A percentile compares a stretch with the other conserved stretches of the same genome.
Evolutionary conservation across 2,329 filamentous ascomycete species (phyloP).

Genomic region (Eutypella sp.): DNA sequence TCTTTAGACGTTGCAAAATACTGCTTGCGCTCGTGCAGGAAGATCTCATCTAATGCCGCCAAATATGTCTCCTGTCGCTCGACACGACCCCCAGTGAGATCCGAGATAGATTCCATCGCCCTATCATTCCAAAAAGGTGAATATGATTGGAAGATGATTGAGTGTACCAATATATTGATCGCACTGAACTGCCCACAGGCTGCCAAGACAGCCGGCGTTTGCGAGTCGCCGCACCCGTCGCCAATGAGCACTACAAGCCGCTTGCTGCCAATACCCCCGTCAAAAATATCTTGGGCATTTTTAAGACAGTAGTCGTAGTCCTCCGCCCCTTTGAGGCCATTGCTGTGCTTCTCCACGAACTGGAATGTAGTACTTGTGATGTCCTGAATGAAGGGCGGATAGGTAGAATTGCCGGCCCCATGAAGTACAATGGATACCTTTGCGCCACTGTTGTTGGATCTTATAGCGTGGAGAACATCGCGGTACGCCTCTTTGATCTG

Average conservation of each 20-base stretch:
- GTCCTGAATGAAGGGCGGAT: constrained; percentile 1
- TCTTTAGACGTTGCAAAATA: too few relatives aligned
- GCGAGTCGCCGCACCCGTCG: constrained; percentile 4
- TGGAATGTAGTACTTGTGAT: constrained; percentile 6
- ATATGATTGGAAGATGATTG: constrained; percentile 1
- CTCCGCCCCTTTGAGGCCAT: constrained; percentile 1
- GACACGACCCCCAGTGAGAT: constrained; percentile 2
- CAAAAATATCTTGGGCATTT: constrained; percentile 1
- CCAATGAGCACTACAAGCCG: constrained; percentile 8
- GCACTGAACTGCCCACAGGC: constrained; percentile 1
- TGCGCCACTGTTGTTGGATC: constrained; percentile 4
- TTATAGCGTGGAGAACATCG: constrained; percentile 7
- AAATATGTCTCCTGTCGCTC: constrained; percentile 6
- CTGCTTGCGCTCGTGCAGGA: constrained; percentile 5
- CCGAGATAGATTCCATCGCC: constrained; percentile 2
- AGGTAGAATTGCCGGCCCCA: background rate
- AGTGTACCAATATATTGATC: background rate
- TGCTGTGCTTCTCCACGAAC: background rate
- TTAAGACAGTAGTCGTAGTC: constrained; percentile 7
- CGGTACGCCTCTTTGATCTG: constrained; percentile 8
- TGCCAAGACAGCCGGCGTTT: background rate
- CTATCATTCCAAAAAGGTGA: background rate
- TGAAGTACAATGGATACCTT: constrained; percentile 8
- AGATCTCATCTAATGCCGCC: constrained; percentile 3
- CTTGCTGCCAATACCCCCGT: background rate